phyloP scores from a whole-genome alignment of 352 stramenopile genomes.

The Pythium plurisporium region DNA sequence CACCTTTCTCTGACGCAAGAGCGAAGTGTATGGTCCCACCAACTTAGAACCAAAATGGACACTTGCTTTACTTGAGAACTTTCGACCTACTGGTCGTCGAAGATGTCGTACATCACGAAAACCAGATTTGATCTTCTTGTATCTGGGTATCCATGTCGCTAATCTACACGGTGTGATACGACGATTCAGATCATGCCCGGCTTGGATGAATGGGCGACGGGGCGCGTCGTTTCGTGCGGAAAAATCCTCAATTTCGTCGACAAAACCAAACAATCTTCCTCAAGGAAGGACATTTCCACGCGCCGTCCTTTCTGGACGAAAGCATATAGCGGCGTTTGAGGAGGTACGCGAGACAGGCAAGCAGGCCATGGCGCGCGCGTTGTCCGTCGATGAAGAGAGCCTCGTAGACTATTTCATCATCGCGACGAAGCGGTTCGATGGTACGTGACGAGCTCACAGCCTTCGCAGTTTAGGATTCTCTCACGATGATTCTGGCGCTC shows the following conservation, averaged over 20 bases:
- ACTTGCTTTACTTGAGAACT: neutral
- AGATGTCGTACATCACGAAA: no score
- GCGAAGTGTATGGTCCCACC: neutral
- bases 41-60: neutral
- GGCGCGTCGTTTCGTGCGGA: neutral
- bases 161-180: no score
- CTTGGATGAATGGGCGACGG: neutral
- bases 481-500: no score
- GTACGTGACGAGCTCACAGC: constrained; percentile 1
- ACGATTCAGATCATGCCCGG: neutral
- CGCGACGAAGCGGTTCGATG: constrained; percentile 26
- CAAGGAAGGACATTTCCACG: neutral
- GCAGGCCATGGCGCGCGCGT: neutral
- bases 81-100: no score
- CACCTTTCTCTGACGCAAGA: constrained; percentile 1
- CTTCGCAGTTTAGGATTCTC: no score
- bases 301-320: neutral
- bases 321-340: no score
- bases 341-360: no score
- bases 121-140: no score
- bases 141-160: no score
- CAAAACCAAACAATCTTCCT: neutral
- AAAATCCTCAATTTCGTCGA: neutral
- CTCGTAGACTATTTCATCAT: constrained; percentile 47
- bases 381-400: constrained; percentile 17